Percentiles rank a stretch among this genome's conserved stretches.
These are phyloP conservation scores for Lepidopterella palustris DNA, from an alignment of 495 filamentous ascomycete species.

Conservation along the genomic window DNA sequence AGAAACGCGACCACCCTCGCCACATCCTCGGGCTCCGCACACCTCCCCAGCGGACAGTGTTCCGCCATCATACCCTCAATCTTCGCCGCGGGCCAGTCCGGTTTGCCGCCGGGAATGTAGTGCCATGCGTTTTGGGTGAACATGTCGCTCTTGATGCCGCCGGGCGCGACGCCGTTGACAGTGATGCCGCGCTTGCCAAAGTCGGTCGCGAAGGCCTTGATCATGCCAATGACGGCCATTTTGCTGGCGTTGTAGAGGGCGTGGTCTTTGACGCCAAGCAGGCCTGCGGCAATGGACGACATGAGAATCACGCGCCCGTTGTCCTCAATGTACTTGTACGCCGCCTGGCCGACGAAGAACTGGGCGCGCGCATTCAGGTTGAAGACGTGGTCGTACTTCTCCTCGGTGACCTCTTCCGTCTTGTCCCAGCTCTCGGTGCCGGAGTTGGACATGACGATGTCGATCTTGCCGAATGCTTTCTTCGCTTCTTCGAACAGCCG, in stretches of 20 bases:
- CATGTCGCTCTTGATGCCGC: constrained; percentile 77
- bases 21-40: constrained; percentile 52
- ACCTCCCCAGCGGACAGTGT: constrained; percentile 47
- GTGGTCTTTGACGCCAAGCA: constrained; percentile 60
- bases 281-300: constrained; percentile 49
- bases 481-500: constrained; percentile 59
- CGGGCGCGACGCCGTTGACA: constrained; percentile 69
- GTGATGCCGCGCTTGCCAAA: constrained; percentile 67
- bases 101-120: constrained; percentile 45
- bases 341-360: constrained; percentile 78
- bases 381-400: constrained; percentile 71
- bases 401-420: constrained; percentile 63
- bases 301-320: constrained; percentile 64
- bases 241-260: constrained; percentile 71
- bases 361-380: constrained; percentile 69
- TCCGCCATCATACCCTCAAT: constrained; percentile 41
- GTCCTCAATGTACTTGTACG: constrained; percentile 59
- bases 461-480: constrained; percentile 58
- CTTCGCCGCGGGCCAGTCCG: constrained; percentile 38
- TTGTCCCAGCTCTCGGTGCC: constrained; percentile 59
- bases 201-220: constrained; percentile 66
- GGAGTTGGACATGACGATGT: constrained; percentile 69
- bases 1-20: constrained; percentile 53
- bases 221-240: constrained; percentile 73
- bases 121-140: constrained; percentile 60